Base-by-base conservation (phyloP, 2,329 filamentous ascomycete genomes). In the Fusarium palustre region DNA sequence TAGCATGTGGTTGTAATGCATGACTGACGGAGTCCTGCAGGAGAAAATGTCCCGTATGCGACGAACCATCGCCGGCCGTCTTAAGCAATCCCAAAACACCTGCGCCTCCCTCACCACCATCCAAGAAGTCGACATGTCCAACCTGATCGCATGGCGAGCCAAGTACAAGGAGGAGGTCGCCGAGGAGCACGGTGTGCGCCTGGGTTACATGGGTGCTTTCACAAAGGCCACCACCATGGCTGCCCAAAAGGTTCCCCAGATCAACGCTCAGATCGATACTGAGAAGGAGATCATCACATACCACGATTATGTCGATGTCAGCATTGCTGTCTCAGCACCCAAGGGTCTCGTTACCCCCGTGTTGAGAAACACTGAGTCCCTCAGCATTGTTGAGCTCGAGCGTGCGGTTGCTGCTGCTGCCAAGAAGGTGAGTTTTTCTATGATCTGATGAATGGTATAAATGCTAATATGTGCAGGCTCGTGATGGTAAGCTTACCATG, bases 161-260 rank as follows among this genome's bases (percentile, higher is more conserved):
- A 86, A 90, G 50, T 92, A 92, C 85, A 92, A 91, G 83, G 76
- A 78, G 22, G 74, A 75, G 24, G 76, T 78, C 12, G 66, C 69
- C 1, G 74, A 78, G 41, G 61, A 69, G 56, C 68, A 76, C 55
- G 76, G 76, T 30, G 76, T 78, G 22, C 66, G 74, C 0, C 87
- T 92, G 46, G 91, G 90, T 15, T 89, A 92, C 79, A 92, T 92
- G 80, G 91, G 92, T 79, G 90, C 92, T 81, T 85, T 92, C 71
- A 86, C 92, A 81, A 92, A 92, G 82, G 90, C 90, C 59, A 85
- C 89, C 60, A 89, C 88, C 43, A 81, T 87, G 41, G 91, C 90
- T 54, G 88, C 90, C 55, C 84, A 85, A 76, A 90, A 90, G 82
- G 88, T 92, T 43, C 91, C 90, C 30, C 86, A 88, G 65, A 88